Conservation (phyloP, 2,329 filamentous ascomycete genomes). For the Colletotrichum sp. region DNA sequence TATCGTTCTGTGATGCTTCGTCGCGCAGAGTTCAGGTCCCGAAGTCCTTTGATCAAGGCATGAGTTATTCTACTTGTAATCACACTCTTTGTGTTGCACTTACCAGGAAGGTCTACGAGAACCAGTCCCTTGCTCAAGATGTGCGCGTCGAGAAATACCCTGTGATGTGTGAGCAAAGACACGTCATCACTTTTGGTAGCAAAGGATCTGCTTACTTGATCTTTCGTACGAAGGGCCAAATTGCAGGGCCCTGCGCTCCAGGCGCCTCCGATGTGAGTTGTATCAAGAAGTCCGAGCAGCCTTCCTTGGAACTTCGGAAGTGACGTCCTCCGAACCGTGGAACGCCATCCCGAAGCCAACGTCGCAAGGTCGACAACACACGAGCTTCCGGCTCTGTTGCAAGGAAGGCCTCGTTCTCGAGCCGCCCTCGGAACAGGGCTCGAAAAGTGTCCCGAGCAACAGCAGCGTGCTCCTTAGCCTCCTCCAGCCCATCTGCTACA, state of each 20-base stretch:
- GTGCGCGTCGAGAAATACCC: constrained; percentile 46
- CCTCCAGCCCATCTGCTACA: constrained; percentile 7
- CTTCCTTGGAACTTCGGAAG: constrained; percentile 9
- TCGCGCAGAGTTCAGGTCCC: constrained; percentile 49
- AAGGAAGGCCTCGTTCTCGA: constrained; percentile 25
- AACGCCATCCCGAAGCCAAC: background rate
- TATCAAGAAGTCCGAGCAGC: constrained; percentile 37
- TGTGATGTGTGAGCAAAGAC: constrained; percentile 3
- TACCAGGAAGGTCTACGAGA: constrained; percentile 54
- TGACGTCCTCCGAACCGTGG: background rate
- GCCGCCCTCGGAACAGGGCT: constrained; percentile 35
- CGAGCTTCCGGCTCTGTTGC: constrained; percentile 12
- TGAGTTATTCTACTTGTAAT: background rate
- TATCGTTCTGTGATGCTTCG: constrained; percentile 48
- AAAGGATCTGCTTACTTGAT: constrained; percentile 36
- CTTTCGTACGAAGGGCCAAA: constrained; percentile 50
- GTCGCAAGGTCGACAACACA: constrained; percentile 26
- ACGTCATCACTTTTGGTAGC: constrained; percentile 15
- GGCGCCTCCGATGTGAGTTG: constrained; percentile 40
- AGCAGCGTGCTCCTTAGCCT: constrained; percentile 29
- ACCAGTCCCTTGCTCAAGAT: constrained; percentile 52
- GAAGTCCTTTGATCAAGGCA: constrained; percentile 40
- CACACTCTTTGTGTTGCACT: background rate
- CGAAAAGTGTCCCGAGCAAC: constrained; percentile 41
- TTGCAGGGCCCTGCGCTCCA: constrained; percentile 20